These are phyloP conservation scores for Diaporthe destruens DNA, from an alignment of 2,329 filamentous ascomycete genomes.

Conservation along the genomic window DNA sequence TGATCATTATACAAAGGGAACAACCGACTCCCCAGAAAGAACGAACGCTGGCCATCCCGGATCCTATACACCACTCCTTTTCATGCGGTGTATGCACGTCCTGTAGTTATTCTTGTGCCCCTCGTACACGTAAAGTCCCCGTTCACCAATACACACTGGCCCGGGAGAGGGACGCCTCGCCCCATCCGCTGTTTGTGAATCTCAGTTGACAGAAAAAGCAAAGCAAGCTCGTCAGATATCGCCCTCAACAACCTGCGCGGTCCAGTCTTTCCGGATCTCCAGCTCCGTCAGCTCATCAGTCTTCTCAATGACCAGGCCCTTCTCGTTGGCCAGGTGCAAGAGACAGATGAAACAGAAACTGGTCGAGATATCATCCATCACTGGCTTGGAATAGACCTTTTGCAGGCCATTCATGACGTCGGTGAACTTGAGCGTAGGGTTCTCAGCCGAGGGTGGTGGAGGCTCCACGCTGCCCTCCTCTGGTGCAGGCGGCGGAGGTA, in stretches of 20 bases:
- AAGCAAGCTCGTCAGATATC: conserved; percentile 30
- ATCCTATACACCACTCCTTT: conserved; percentile 5
- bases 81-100: conserved; percentile 17
- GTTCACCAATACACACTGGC: not conserved
- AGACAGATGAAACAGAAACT: conserved; percentile 94
- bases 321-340: conserved; percentile 92
- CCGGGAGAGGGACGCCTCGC: not conserved
- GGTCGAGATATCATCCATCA: conserved; percentile 95
- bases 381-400: conserved; percentile 84
- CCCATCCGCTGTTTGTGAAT: not conserved
- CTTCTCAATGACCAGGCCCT: conserved; percentile 82
- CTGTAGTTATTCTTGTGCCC: conserved; percentile 19
- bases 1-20: conserved; percentile 31
- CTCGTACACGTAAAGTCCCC: conserved; percentile 2
- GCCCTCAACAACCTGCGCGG: conserved; percentile 66
- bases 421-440: conserved; percentile 82
- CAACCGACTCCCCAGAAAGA: conserved; percentile 7
- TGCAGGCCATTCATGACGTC: conserved; percentile 91
- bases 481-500: conserved; percentile 53
- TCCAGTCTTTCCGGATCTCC: conserved; percentile 72
- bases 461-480: conserved; percentile 48
- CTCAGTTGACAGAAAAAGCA: not conserved
- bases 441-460: conserved; percentile 51
- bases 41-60: conserved; percentile 14
- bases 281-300: conserved; percentile 70